These are phyloP conservation scores for Catharanthus roseus DNA, from an alignment of 257 asterid genomes.

Conservation along the genomic window DNA sequence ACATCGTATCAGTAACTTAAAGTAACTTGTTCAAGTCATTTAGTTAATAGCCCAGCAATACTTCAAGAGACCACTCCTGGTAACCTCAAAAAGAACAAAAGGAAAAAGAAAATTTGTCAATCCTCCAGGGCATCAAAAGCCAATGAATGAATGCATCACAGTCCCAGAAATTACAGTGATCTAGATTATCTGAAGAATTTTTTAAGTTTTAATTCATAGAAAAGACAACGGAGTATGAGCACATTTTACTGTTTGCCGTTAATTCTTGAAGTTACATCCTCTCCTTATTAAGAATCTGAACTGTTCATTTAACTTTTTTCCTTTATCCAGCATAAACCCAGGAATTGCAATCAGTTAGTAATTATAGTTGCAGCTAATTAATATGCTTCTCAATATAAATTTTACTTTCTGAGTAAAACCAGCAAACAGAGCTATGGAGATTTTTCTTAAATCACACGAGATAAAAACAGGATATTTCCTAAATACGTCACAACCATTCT, in stretches of 20 bases:
- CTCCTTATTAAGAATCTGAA: background rate
- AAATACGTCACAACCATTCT: background rate
- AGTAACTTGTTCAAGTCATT: background rate
- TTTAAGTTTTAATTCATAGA: no score
- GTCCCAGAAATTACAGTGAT: background rate
- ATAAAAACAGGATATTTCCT: background rate
- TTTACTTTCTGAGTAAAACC: background rate
- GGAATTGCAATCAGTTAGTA: background rate
- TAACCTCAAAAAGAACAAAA: no score
- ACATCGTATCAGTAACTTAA: background rate
- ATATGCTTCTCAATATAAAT: background rate
- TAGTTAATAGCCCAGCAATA: no score
- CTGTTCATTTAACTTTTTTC: background rate
- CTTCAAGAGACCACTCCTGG: no score
- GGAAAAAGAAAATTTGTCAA: no score
- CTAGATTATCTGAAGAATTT: background rate
- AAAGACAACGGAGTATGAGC: background rate
- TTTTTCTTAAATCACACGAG: background rate
- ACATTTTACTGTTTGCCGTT: background rate
- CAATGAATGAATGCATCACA: background rate
- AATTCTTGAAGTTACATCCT: background rate
- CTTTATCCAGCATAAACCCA: constrained; percentile 7
- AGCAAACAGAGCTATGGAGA: background rate
- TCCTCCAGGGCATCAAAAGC: background rate
- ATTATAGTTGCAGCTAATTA: no score